Conservation (phyloP, 352 stramenopile species). For the Phytophthora citricola region DNA sequence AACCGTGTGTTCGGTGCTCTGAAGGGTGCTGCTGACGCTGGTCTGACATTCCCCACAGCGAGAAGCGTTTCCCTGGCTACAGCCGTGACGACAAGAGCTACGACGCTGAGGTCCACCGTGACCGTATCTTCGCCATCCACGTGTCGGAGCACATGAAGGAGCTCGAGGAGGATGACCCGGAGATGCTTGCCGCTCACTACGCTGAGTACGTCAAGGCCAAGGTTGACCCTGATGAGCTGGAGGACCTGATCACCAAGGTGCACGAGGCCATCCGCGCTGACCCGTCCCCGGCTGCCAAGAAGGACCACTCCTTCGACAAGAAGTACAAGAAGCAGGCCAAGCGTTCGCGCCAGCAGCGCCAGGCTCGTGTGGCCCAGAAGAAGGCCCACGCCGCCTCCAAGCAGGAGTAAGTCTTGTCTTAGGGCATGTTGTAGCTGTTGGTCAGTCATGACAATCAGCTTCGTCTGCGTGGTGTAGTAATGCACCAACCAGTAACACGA, state of each 20-base stretch:
- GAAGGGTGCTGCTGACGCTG: constrained; percentile 98
- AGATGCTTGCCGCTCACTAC: constrained; percentile 98
- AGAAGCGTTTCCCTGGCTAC: constrained; percentile 99
- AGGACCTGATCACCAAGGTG: constrained; percentile 93
- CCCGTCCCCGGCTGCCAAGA: constrained; percentile 94
- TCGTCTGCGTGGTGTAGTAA: constrained; percentile 21
- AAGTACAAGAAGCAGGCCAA: constrained; percentile 95
- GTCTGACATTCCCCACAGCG: constrained; percentile 98
- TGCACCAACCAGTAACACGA: constrained; percentile 34
- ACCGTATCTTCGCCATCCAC: constrained; percentile 98
- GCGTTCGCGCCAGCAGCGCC: constrained; percentile 95
- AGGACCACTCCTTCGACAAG: constrained; percentile 91
- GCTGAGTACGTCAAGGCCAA: constrained; percentile 95
- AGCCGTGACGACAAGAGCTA: constrained; percentile 98
- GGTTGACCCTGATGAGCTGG: constrained; percentile 92
- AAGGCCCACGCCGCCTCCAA: constrained; percentile 92
- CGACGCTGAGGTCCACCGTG: constrained; percentile 97
- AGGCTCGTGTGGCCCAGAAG: constrained; percentile 96
- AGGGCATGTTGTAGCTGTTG: constrained; percentile 6
- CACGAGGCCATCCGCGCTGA: constrained; percentile 98
- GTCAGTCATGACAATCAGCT: neutral
- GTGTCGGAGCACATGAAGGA: constrained; percentile 99
- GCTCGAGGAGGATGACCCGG: constrained; percentile 99
- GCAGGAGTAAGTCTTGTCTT: constrained; percentile 39
- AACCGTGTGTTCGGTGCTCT: constrained; percentile 99